phyloP scores from a whole-genome alignment of 1,139 yeast genomes.

The Protomyces arabidopsidicola region DNA sequence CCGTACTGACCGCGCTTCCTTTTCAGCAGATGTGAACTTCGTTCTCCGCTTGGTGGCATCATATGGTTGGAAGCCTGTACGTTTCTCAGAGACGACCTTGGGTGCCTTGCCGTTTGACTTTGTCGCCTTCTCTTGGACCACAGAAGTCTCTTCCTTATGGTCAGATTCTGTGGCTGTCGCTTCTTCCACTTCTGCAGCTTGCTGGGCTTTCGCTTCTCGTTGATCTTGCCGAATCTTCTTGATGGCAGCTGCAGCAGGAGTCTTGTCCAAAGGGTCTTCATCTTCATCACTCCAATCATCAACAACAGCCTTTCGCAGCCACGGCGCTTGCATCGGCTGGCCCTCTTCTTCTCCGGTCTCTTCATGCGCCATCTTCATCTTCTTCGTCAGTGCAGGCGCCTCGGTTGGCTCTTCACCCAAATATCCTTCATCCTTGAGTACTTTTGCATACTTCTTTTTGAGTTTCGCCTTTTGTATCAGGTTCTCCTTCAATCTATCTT shows the following conservation, averaged over 20 bases:
- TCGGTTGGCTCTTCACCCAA: background rate
- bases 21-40: background rate
- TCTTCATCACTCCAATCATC: background rate
- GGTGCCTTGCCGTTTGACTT: background rate
- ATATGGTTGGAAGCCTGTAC: background rate
- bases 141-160: background rate
- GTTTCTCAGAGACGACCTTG: background rate
- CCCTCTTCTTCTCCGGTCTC: background rate
- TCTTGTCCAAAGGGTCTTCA: background rate
- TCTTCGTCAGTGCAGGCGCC: background rate
- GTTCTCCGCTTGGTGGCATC: background rate
- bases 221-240: background rate
- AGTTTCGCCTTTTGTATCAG: conserved; percentile 22
- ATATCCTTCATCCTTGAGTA: conserved; percentile 6
- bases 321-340: background rate
- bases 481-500: conserved; percentile 9
- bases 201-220: background rate
- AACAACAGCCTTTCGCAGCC: background rate
- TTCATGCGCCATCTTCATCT: background rate
- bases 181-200: background rate
- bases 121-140: background rate
- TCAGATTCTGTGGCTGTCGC: background rate
- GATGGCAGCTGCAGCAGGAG: background rate
- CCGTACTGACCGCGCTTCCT: background rate
- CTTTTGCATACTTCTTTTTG: conserved; percentile 23